Evolutionary conservation across 139 green algal genomes (phyloP).

Genomic region (Astrephomene gubernaculifera): DNA sequence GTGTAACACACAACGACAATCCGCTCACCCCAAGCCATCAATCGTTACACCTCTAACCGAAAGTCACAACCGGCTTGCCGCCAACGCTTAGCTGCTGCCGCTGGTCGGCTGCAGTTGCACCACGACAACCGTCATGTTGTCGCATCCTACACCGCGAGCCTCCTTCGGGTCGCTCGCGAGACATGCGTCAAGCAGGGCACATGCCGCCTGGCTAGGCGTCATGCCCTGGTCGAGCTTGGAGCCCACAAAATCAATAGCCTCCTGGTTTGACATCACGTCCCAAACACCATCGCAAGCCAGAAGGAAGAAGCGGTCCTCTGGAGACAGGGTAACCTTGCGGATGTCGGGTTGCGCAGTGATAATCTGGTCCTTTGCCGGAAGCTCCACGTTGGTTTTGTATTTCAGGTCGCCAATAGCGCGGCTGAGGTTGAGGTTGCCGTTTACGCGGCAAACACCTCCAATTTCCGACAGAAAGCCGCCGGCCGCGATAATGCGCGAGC

Average conservation of each 20-base stretch:
- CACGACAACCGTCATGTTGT: conserved; percentile 89
- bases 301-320: conserved; percentile 91
- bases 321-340: conserved; percentile 54
- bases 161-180: conserved; percentile 87
- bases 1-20: no score
- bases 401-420: conserved; percentile 96
- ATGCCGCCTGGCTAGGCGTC: conserved; percentile 64
- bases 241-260: conserved; percentile 89
- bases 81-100: conserved; percentile 11
- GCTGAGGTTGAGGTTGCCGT: conserved; percentile 96
- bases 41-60: no score
- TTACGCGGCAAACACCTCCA: conserved; percentile 79
- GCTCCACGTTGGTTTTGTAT: conserved; percentile 84
- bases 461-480: conserved; percentile 72
- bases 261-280: conserved; percentile 93
- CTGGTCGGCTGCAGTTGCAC: conserved; percentile 58
- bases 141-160: conserved; percentile 87
- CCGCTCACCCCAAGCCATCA: no score
- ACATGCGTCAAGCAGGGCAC: conserved; percentile 89
- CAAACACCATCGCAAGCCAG: conserved; percentile 95
- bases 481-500: conserved; percentile 84
- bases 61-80: no score
- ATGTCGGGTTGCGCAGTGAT: conserved; percentile 74
- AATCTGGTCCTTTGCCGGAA: conserved; percentile 73
- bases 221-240: conserved; percentile 68